Conservation (phyloP, 768 basidiomycete genomes). For the Coprinopsis sp. region DNA sequence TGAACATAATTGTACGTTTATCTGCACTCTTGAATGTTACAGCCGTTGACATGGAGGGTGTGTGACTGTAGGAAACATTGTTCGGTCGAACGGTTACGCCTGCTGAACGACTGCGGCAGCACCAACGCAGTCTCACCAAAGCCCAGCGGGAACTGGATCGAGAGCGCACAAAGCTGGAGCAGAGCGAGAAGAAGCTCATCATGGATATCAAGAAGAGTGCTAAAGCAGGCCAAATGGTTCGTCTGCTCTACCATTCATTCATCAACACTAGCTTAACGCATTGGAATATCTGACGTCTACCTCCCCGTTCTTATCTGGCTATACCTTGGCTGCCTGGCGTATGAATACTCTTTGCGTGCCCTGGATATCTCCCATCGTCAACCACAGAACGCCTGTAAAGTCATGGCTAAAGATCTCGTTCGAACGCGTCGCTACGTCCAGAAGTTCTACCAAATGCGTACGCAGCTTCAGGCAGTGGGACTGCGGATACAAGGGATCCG, state of each 20-base stretch:
- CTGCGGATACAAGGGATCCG: conserved; percentile 93
- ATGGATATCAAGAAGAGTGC: conserved; percentile 95
- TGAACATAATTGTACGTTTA: conserved; percentile 74
- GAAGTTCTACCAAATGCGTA: conserved; percentile 99
- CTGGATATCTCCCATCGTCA: conserved; percentile 10
- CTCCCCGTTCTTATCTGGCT: too few relatives aligned
- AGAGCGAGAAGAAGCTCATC: conserved; percentile 95
- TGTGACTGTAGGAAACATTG: conserved; percentile 70
- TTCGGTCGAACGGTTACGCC: conserved; percentile 95
- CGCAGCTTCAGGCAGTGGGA: conserved; percentile 93
- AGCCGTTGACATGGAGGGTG: neutral
- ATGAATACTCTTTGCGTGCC: neutral
- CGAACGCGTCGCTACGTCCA: conserved; percentile 92
- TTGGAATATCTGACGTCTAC: too few relatives aligned
- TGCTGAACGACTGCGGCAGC: conserved; percentile 93
- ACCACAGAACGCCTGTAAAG: conserved; percentile 91
- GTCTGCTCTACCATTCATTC: conserved; percentile 19
- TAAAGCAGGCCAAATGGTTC: conserved; percentile 90
- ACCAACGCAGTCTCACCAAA: conserved; percentile 93
- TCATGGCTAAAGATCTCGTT: conserved; percentile 98
- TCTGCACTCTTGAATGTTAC: neutral
- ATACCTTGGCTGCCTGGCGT: conserved; percentile 1
- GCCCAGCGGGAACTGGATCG: conserved; percentile 98
- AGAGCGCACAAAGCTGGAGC: conserved; percentile 90
- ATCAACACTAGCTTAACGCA: too few relatives aligned